These are phyloP conservation scores for Primulina eburnea DNA, from an alignment of 257 asterid species.

Conservation along the genomic window DNA sequence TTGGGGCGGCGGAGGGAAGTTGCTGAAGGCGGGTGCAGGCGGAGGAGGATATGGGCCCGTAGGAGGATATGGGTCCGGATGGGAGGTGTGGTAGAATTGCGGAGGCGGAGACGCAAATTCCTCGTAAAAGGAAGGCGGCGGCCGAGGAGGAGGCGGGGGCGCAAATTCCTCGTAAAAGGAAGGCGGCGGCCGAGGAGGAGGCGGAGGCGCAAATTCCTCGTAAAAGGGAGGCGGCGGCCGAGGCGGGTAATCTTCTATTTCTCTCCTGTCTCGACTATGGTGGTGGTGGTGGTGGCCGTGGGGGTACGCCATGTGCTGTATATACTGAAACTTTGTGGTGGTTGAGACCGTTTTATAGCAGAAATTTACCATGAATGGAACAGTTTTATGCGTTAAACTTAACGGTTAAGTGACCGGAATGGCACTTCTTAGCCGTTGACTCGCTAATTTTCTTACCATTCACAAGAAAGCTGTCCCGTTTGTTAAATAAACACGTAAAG, in stretches of 20 bases:
- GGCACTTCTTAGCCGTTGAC: neutral
- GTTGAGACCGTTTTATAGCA: neutral
- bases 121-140: no score
- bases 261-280: constrained; percentile 20
- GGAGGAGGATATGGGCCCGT: constrained; percentile 13
- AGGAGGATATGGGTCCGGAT: neutral
- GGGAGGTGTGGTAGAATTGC: constrained; percentile 36
- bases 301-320: constrained; percentile 29
- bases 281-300: constrained; percentile 26
- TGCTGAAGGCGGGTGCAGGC: constrained; percentile 13
- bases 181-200: no score
- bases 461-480: no score
- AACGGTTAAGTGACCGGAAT: neutral
- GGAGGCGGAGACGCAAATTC: no score
- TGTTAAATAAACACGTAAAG: neutral
- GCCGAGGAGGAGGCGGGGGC: constrained; percentile 22
- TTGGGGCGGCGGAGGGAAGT: constrained; percentile 18
- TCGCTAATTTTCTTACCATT: no score
- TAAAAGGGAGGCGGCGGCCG: constrained; percentile 21
- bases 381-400: neutral
- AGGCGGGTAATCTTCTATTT: constrained; percentile 29
- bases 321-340: neutral
- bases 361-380: no score
- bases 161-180: neutral
- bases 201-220: neutral